These are phyloP conservation scores for Parastagonospora nodorum DNA, from an alignment of 2,329 filamentous ascomycete species.

Conservation along the genomic window DNA sequence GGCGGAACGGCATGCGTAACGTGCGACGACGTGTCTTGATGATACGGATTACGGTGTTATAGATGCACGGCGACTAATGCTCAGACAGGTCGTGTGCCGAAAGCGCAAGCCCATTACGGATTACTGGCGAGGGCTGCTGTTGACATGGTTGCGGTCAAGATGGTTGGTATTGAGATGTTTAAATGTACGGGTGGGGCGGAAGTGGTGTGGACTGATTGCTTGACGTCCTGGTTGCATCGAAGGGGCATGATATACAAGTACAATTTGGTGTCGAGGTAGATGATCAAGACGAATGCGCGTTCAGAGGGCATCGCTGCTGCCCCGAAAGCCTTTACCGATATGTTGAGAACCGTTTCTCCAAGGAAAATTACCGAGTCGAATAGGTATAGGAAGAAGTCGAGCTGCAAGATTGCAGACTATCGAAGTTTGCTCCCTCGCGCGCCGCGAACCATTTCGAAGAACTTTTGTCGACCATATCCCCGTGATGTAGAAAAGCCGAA, in stretches of 20 bases:
- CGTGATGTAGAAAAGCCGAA: conserved; percentile 42
- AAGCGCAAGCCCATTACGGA: conserved; percentile 28
- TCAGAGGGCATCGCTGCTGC: conserved; percentile 41
- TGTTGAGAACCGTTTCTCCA: conserved; percentile 46
- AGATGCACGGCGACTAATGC: conserved; percentile 26
- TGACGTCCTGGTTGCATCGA: conserved; percentile 44
- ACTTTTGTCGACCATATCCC: conserved; percentile 48
- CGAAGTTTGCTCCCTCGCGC: conserved; percentile 40
- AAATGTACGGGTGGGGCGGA: conserved; percentile 41
- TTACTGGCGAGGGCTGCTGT: conserved; percentile 29
- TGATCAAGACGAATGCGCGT: conserved; percentile 45
- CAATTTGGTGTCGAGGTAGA: conserved; percentile 49
- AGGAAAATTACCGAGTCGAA: conserved; percentile 50
- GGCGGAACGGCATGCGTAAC: not conserved
- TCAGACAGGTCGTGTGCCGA: conserved; percentile 25
- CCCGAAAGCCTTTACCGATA: conserved; percentile 45
- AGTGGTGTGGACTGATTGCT: conserved; percentile 44
- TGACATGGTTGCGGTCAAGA: conserved; percentile 37
- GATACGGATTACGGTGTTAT: conserved; percentile 16
- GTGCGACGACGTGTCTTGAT: not conserved
- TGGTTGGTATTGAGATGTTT: conserved; percentile 41
- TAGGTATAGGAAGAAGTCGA: conserved; percentile 42
- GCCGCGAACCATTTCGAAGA: conserved; percentile 44
- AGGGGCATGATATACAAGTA: conserved; percentile 49
- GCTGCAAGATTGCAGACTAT: conserved; percentile 41